Evolutionary conservation across 306 rosid genomes (phyloP).

Genomic region (Carpinus viminea): DNA sequence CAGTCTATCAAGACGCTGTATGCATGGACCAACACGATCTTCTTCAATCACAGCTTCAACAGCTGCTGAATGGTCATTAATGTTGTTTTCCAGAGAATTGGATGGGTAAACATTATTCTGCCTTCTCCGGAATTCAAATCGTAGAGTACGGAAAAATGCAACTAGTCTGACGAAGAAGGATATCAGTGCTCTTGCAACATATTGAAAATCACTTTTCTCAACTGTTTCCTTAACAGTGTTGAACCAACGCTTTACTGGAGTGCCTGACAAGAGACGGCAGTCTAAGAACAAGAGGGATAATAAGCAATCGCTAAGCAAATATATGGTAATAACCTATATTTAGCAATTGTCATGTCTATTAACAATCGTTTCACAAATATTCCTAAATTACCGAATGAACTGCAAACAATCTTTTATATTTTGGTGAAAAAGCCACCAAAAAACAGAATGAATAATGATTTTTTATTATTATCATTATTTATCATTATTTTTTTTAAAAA

Average conservation of each 20-base stretch:
- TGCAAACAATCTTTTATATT: neutral
- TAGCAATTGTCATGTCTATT: conserved; percentile 9
- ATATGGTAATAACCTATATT: conserved; percentile 15
- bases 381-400: conserved; percentile 3
- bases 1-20: conserved; percentile 74
- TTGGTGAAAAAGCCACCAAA: neutral
- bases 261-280: conserved; percentile 44
- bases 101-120: conserved; percentile 66
- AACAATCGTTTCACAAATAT: conserved; percentile 14
- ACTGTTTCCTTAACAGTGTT: conserved; percentile 48
- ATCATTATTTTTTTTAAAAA: too few relatives aligned
- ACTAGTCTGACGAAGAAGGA: conserved; percentile 56
- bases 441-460: too few relatives aligned
- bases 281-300: conserved; percentile 9
- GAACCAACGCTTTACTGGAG: conserved; percentile 41
- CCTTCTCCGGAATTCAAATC: conserved; percentile 65
- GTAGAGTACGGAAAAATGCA: conserved; percentile 43
- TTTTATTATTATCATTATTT: too few relatives aligned
- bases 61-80: conserved; percentile 42
- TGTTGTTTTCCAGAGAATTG: conserved; percentile 33
- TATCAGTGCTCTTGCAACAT: conserved; percentile 44
- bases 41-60: conserved; percentile 52
- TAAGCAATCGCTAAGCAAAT: conserved; percentile 15
- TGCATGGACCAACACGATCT: conserved; percentile 61
- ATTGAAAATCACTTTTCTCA: conserved; percentile 44